Base-by-base conservation (phyloP, 2,329 filamentous ascomycete species). In the Thyridium curvatum region DNA sequence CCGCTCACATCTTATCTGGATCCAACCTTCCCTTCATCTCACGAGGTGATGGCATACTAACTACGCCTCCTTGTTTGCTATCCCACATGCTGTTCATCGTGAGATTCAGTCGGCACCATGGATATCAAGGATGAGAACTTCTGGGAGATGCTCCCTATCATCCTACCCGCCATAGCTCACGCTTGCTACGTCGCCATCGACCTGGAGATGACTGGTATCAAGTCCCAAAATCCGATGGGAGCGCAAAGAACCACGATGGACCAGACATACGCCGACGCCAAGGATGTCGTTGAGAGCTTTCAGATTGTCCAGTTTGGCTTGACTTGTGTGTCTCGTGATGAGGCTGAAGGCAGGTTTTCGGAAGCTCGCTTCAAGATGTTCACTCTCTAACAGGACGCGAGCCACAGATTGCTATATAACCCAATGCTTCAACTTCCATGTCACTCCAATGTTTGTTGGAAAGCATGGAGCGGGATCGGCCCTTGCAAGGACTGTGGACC, bases 141-240 rank as follows among this genome's bases (percentile, higher is more conserved):
- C 40, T 60, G 52, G 50, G 13, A 26, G 4, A 17, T 43, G 7
- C 46, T 67, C 8, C 55, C 59, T 0, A 13, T 6, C 2, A 47
- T 66, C 4, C 39, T 66, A 2, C 26, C 51, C 0, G 44, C 49
- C 2, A 56, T 63, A 7, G 42, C 53, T 7, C 40, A 46, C 9
- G 53, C 59, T 1, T 44, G 53, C 1, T 62, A 55, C 39, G 50
- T 62, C 1, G 46, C 58, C 7, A 46, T 67, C 4, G 61, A 65
- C 35, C 35, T 65, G 30, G 62, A 65, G 47, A 65, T 65, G 60
- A 56, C 52, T 2, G 62, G 62, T 5, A 55, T 63, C n/a, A 41
- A 40, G 8, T 30, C 39, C 41, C n/a, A 32, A 45, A 18, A 15
- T 45, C 17, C 33, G 12, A 18, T 6, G 37, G 33, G 8, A 6